Evolutionary conservation across 176 grass and related monocot genomes (phyloP).

Genomic region (Leersia perrieri): DNA sequence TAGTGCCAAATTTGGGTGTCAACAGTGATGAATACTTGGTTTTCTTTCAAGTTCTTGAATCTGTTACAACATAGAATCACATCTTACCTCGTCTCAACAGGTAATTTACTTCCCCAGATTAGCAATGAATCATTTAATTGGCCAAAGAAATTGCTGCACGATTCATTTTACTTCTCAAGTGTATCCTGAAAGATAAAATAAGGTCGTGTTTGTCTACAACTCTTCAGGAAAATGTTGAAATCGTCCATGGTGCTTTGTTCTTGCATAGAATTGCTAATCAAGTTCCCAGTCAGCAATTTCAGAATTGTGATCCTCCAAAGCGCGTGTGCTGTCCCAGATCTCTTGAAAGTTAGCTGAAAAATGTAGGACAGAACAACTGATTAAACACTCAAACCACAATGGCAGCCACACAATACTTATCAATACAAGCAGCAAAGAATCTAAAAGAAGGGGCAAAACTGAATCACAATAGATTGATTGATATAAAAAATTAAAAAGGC

Average conservation of each 20-base stretch:
- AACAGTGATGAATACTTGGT: neutral
- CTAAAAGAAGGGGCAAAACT: neutral
- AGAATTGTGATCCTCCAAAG: slow-evolving; percentile 77
- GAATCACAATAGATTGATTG: neutral
- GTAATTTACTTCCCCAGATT: slow-evolving; percentile 85
- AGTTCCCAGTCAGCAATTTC: slow-evolving; percentile 95
- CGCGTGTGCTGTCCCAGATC: slow-evolving; percentile 73
- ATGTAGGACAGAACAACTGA: neutral
- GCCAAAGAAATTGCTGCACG: slow-evolving; percentile 63
- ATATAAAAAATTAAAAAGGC: too few relatives aligned
- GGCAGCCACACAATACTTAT: neutral
- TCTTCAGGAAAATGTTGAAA: neutral
- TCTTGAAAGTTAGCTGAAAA: slow-evolving; percentile 70
- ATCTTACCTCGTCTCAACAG: slow-evolving; percentile 76
- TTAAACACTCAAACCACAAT: neutral
- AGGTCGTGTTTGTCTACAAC: neutral
- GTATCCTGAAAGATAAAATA: slow-evolving; percentile 51
- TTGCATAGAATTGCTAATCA: slow-evolving; percentile 71
- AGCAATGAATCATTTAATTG: slow-evolving; percentile 76
- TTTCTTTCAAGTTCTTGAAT: neutral
- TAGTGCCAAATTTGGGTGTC: too few relatives aligned
- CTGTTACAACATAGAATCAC: neutral
- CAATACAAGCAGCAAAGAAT: neutral
- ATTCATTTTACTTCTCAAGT: slow-evolving; percentile 70
- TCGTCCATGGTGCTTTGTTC: slow-evolving; percentile 52